Evolutionary conservation across 73 alveolate genomes (phyloP).

Genomic region (Paramecium primaurelia): DNA sequence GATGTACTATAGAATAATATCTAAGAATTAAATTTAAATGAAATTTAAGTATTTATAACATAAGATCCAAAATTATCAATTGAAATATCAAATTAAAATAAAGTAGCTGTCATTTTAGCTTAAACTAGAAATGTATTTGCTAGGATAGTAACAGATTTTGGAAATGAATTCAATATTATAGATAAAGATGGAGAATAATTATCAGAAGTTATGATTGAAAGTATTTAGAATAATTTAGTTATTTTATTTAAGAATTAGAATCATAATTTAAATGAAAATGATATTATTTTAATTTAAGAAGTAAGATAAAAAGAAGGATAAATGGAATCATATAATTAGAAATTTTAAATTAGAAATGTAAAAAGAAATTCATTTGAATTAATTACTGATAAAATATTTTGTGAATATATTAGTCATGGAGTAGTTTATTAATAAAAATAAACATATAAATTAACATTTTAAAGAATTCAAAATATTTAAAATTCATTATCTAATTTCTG

Average conservation of each 20-base stretch:
- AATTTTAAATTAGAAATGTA: constrained; percentile 56
- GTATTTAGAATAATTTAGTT: not conserved
- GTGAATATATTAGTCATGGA: constrained; percentile 63
- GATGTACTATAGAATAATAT: not conserved
- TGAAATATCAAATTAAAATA: not conserved
- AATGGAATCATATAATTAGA: constrained; percentile 54
- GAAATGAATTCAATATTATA: constrained; percentile 78
- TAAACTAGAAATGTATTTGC: constrained; percentile 77
- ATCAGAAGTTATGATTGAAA: constrained; percentile 78
- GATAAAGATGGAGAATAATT: constrained; percentile 94
- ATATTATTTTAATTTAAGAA: not conserved
- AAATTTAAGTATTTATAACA: not conserved
- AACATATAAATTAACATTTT: constrained; percentile 28
- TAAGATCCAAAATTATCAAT: constrained; percentile 9
- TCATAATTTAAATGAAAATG: constrained; percentile 24
- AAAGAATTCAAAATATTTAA: constrained; percentile 46
- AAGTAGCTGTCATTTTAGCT: constrained; percentile 50
- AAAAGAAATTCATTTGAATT: constrained; percentile 54
- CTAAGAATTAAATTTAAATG: not conserved
- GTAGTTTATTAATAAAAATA: constrained; percentile 60
- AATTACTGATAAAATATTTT: constrained; percentile 57
- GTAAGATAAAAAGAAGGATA: constrained; percentile 27
- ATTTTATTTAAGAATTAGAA: not conserved
- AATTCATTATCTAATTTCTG: not conserved
- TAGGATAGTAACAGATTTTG: constrained; percentile 85